A percentile compares a stretch with the other conserved stretches of the same genome.
Evolutionary conservation across 2,329 filamentous ascomycete species (phyloP).

Genomic region (Furcasterigmium sp.): DNA sequence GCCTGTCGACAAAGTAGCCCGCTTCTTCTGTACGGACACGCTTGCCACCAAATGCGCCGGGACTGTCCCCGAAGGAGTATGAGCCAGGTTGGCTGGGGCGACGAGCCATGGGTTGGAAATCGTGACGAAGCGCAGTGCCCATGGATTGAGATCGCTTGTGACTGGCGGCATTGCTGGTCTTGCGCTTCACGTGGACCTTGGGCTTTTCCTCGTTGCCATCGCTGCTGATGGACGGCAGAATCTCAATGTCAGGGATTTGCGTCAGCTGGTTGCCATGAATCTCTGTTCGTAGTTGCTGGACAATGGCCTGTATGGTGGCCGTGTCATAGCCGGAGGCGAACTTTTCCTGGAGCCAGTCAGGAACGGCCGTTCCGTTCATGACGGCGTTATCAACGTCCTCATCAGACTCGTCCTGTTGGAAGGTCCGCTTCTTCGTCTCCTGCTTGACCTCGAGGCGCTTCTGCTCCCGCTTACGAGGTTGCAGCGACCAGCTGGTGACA

Average conservation of each 20-base stretch:
- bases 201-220: slow-evolving; percentile 19
- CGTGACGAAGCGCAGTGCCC: slow-evolving; percentile 17
- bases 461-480: slow-evolving; percentile 60
- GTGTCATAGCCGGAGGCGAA: slow-evolving; percentile 44
- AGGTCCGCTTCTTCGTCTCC: slow-evolving; percentile 23
- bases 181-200: slow-evolving; percentile 19
- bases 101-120: slow-evolving; percentile 16
- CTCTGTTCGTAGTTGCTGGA: slow-evolving; percentile 37
- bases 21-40: slow-evolving; percentile 1
- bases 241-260: slow-evolving; percentile 54
- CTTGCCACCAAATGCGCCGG: neutral
- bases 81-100: slow-evolving; percentile 19
- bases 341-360: slow-evolving; percentile 41
- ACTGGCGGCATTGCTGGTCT: slow-evolving; percentile 8
- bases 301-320: slow-evolving; percentile 39
- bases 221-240: slow-evolving; percentile 48
- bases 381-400: slow-evolving; percentile 24
- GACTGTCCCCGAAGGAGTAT: neutral
- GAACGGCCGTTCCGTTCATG: slow-evolving; percentile 35
- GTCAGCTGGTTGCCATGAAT: slow-evolving; percentile 34
- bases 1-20: slow-evolving; percentile 15
- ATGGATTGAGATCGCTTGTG: slow-evolving; percentile 31
- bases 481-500: slow-evolving; percentile 56
- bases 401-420: slow-evolving; percentile 18
- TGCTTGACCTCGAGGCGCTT: slow-evolving; percentile 43